Evolutionary conservation across 2,329 filamentous ascomycete genomes (phyloP), one percentile per base, ranked within the genome.

Genomic region (Xylariaceae sp.): DNA sequence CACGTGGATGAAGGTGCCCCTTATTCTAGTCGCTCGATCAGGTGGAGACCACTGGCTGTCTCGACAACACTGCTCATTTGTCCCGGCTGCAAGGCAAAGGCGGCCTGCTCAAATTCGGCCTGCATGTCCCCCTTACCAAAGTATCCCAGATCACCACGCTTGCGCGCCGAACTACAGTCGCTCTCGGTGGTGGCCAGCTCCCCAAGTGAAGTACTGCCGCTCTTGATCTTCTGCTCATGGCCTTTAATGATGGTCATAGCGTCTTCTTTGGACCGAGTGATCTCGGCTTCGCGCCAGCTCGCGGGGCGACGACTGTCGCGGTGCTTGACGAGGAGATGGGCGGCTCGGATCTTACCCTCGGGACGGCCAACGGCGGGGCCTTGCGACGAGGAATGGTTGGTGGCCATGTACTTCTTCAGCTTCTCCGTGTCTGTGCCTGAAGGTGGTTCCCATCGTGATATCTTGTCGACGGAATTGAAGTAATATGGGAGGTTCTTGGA

Each of bases 401-500:
- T 78, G 35, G 88, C 90, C 90, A 99, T 97, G 77, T 95, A 96
- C 55, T 82, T 71, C 78, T 96, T 97, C 58, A 99, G 82, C 73
- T 87, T 90, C 62, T 96, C 90, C 50, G 88, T 88, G 72, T 99
- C 89, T 61, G 91, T 94, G 57, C 86, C 89, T 40, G 81, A 69
- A 9, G 94, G 94, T 3, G 94, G 92, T 68, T 97, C 94, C 94
- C 94, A 99, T 72, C 89, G 83, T 56, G 94, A 97, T 67, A 90
- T 84, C 69, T 91, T 92, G 56, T 90, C 89, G 60, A 73, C 75
- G 41, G 86, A 76, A 73, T 96, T 95, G 86, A 96, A 97, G 77
- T 97, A 99, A 78, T 99, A 99, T 35, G 94, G 94, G 33, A 97
- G 86, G 74, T 95, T 95, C 77, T 96, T 97, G 71, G 90, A 95